These are phyloP conservation scores for Coemansia aciculifera DNA, from an alignment of 192 early-diverging fungal species.

Conservation along the genomic window DNA sequence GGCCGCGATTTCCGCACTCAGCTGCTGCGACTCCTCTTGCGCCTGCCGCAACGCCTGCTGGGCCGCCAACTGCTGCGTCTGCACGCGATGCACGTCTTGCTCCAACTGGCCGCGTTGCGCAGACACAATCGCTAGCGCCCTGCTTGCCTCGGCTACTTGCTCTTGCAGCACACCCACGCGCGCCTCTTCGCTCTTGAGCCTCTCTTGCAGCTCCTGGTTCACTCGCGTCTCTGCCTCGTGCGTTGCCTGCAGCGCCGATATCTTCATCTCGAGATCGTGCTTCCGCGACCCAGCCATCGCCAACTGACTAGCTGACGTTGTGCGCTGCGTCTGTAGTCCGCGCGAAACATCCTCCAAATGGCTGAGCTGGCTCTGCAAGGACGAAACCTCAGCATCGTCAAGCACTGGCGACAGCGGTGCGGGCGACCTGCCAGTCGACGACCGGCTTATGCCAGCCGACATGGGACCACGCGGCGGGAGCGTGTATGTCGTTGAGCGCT, in stretches of 20 bases:
- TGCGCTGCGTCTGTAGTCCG: conserved; percentile 48
- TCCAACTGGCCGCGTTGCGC: conserved; percentile 47
- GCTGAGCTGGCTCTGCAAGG: conserved; percentile 42
- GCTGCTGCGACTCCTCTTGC: conserved; percentile 47
- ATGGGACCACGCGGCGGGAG: conserved; percentile 18
- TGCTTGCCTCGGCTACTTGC: conserved; percentile 40
- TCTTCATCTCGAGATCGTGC: conserved; percentile 50
- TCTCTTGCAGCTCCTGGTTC: conserved; percentile 54
- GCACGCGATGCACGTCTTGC: conserved; percentile 44
- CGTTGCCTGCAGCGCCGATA: conserved; percentile 45
- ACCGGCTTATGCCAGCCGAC: conserved; percentile 22
- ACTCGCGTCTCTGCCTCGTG: conserved; percentile 51
- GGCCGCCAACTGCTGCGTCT: conserved; percentile 43
- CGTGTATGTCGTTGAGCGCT: conserved; percentile 39
- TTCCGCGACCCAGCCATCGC: conserved; percentile 39
- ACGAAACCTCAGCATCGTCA: conserved; percentile 25
- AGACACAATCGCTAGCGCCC: conserved; percentile 32
- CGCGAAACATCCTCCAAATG: conserved; percentile 47
- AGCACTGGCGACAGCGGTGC: conserved; percentile 28
- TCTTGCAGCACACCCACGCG: conserved; percentile 27
- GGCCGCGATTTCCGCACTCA: conserved; percentile 28
- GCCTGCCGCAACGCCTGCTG: conserved; percentile 41
- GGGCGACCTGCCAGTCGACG: conserved; percentile 27
- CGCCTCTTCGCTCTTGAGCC: conserved; percentile 37
- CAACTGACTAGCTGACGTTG: conserved; percentile 26